Percentiles rank a stretch among this genome's conserved stretches.
phyloP scores from a whole-genome alignment of 1,139 yeast species.

The Blastobotrys persicus region DNA sequence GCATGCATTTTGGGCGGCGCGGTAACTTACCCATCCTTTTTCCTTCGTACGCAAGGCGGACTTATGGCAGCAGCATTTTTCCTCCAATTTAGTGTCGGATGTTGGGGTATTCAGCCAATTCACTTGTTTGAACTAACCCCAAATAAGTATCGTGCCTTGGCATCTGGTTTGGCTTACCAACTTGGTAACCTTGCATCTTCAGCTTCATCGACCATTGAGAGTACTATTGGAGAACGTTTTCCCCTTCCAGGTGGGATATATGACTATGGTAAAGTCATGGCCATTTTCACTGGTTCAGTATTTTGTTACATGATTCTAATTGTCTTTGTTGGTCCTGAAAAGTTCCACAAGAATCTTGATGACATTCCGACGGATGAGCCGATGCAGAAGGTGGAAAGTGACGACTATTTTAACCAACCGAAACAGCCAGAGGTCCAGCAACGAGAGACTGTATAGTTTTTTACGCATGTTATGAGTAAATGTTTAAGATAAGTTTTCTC shows the following conservation, averaged over 20 bases:
- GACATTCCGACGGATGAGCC: background rate
- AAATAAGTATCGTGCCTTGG: slow-evolving; percentile 50
- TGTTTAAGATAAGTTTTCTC: too few relatives aligned
- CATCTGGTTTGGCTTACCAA: slow-evolving; percentile 53
- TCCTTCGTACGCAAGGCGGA: slow-evolving; percentile 38
- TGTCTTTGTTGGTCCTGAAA: slow-evolving; percentile 53
- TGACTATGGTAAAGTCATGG: slow-evolving; percentile 52
- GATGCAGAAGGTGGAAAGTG: background rate
- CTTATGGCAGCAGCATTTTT: slow-evolving; percentile 52
- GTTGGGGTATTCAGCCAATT: slow-evolving; percentile 56
- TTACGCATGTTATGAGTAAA: too few relatives aligned
- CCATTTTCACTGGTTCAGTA: slow-evolving; percentile 57
- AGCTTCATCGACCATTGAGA: slow-evolving; percentile 56
- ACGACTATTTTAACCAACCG: background rate
- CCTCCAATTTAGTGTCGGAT: slow-evolving; percentile 54
- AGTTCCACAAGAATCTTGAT: slow-evolving; percentile 17
- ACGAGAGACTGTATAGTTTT: background rate
- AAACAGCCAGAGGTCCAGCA: background rate
- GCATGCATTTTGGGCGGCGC: slow-evolving; percentile 51
- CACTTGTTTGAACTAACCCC: slow-evolving; percentile 55
- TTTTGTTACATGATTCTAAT: slow-evolving; percentile 46
- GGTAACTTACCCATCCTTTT: slow-evolving; percentile 54
- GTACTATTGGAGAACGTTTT: slow-evolving; percentile 49
- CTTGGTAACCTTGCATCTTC: slow-evolving; percentile 57
- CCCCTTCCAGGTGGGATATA: slow-evolving; percentile 40